Conservation (phyloP, 2,329 filamentous ascomycete genomes). For the Xylariaceae sp. region DNA sequence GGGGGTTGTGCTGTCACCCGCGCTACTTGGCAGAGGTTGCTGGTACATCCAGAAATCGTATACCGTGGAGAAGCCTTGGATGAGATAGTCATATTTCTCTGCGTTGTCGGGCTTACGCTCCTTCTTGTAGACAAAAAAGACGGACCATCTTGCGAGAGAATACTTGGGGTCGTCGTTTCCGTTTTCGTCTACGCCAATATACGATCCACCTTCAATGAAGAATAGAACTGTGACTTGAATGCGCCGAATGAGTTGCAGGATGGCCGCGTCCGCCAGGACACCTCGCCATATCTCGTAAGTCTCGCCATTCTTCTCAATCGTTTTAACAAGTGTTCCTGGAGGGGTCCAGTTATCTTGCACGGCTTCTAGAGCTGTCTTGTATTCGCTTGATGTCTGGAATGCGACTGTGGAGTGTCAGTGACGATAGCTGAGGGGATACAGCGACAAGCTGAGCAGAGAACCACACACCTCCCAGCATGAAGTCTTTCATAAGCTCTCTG, state of each 20-base stretch:
- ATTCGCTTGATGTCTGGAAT: conserved; percentile 58
- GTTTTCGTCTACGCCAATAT: conserved; percentile 49
- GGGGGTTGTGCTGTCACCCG: conserved; percentile 26
- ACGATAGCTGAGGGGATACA: neutral
- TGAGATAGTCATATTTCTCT: conserved; percentile 60
- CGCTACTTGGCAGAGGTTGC: conserved; percentile 39
- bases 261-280: conserved; percentile 61
- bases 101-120: conserved; percentile 39
- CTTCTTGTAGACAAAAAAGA: conserved; percentile 81
- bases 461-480: conserved; percentile 59
- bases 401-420: conserved; percentile 47
- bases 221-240: conserved; percentile 79
- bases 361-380: conserved; percentile 52
- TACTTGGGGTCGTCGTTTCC: conserved; percentile 62
- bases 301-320: conserved; percentile 54
- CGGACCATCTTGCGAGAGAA: conserved; percentile 75
- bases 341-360: conserved; percentile 54
- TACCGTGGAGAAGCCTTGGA: conserved; percentile 85
- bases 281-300: conserved; percentile 83
- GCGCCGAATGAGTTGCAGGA: conserved; percentile 68
- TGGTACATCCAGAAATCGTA: conserved; percentile 76
- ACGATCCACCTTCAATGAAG: conserved; percentile 89
- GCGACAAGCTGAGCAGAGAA: neutral
- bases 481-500: conserved; percentile 55
- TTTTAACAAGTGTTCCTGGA: conserved; percentile 66